A percentile compares a stretch with the other conserved stretches of the same genome.
Conservation (phyloP, 1,139 yeast species). For the Yamadazyma dushanensis region DNA sequence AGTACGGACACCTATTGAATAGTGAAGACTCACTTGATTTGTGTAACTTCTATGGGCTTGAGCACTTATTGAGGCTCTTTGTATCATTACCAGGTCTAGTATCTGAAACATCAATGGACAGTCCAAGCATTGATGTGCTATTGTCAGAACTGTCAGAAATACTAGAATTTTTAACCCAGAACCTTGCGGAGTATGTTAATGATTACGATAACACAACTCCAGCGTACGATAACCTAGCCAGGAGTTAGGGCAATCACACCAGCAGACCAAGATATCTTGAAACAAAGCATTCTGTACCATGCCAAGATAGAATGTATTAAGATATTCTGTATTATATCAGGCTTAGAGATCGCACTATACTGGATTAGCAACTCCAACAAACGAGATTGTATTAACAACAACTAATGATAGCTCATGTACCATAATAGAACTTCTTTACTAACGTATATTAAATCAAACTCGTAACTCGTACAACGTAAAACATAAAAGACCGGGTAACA, state of each 20-base stretch:
- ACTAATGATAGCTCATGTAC: no score
- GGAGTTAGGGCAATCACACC: conserved; percentile 13
- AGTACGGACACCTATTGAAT: conserved; percentile 57
- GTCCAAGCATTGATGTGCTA: conserved; percentile 59
- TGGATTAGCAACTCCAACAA: no score
- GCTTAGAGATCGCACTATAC: no score
- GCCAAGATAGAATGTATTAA: no score
- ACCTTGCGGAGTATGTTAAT: conserved; percentile 46
- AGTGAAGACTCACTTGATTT: conserved; percentile 27
- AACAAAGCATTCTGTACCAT: no score
- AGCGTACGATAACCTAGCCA: conserved; percentile 52
- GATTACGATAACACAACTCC: conserved; percentile 61
- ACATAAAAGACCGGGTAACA: not conserved
- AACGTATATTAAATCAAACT: conserved; percentile 1
- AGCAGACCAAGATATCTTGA: no score
- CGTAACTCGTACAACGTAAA: conserved; percentile 5
- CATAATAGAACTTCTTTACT: conserved; percentile 1
- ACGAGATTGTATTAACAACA: no score
- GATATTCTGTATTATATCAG: no score
- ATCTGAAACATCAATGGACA: conserved; percentile 79
- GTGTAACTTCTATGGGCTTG: conserved; percentile 64
- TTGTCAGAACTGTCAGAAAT: conserved; percentile 47
- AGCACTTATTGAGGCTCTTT: conserved; percentile 72
- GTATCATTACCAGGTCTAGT: conserved; percentile 80
- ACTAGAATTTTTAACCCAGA: conserved; percentile 52